Conservation (phyloP, 116 monocot genomes). For the Trichopus zeylanicus region DNA sequence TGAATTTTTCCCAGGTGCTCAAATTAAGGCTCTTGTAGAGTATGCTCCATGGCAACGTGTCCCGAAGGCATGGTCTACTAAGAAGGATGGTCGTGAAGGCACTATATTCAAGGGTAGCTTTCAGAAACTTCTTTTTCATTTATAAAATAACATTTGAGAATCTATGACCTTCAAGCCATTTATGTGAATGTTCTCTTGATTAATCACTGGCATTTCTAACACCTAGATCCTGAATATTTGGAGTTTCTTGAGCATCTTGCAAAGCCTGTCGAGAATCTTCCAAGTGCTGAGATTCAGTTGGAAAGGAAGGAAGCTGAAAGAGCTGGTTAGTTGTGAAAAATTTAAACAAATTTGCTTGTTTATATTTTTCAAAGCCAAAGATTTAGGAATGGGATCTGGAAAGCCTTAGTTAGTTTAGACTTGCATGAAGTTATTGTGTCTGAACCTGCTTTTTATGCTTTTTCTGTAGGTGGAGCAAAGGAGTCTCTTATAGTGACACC, state of each 20-base stretch:
- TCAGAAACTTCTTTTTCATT: background rate
- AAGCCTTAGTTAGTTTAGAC: background rate
- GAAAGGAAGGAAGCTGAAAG: constrained; percentile 81
- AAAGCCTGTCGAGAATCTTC: constrained; percentile 70
- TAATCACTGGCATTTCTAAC: constrained; percentile 16
- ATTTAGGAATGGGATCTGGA: background rate
- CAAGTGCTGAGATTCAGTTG: constrained; percentile 87
- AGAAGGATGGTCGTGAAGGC: constrained; percentile 82
- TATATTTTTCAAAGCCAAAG: background rate
- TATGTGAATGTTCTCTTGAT: background rate
- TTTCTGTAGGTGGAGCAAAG: constrained; percentile 28
- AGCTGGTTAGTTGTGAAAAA: constrained; percentile 37
- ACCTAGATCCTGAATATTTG: constrained; percentile 70
- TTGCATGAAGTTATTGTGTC: background rate
- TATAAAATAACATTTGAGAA: background rate
- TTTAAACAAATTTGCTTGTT: background rate
- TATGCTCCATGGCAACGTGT: constrained; percentile 72
- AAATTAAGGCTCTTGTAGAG: constrained; percentile 56
- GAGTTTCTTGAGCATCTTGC: constrained; percentile 58
- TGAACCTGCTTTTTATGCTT: background rate
- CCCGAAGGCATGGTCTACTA: constrained; percentile 35
- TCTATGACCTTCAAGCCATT: background rate
- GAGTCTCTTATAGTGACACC: constrained; percentile 53
- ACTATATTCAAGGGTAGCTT: constrained; percentile 55
- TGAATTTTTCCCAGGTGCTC: constrained; percentile 37